Evolutionary conservation across 2,329 filamentous ascomycete genomes (phyloP).

Genomic region (Penicillium hesseltinei): DNA sequence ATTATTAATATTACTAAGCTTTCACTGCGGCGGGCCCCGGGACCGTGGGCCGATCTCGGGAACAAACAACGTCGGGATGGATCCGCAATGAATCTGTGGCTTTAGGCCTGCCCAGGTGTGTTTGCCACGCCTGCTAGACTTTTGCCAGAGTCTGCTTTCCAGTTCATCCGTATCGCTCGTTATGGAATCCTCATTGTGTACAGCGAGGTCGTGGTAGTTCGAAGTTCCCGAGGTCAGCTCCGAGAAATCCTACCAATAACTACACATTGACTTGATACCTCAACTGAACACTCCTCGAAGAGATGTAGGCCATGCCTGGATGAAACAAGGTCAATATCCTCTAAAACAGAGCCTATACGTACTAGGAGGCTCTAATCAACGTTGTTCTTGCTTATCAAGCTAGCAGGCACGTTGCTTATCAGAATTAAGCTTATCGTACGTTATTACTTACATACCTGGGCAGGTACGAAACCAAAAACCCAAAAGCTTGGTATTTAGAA

Average conservation of each 20-base stretch:
- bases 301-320: neutral
- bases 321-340: neutral
- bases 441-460: too few species aligned
- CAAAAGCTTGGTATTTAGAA: neutral
- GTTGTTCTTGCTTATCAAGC: neutral
- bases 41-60: neutral
- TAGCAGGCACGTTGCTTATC: neutral
- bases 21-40: too few species aligned
- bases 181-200: neutral
- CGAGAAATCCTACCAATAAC: neutral
- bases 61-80: neutral
- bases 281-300: too few species aligned
- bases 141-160: neutral
- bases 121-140: neutral
- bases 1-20: slow-evolving; percentile 1
- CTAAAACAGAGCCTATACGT: neutral
- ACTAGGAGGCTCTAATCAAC: too few species aligned
- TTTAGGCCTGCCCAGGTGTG: neutral
- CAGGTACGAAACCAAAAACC: too few species aligned
- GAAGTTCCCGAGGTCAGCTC: neutral
- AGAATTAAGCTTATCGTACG: slow-evolving; percentile 4
- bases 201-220: neutral
- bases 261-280: neutral
- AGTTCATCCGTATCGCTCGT: neutral
- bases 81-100: too few species aligned